phyloP scores from a whole-genome alignment of 2,329 filamentous ascomycete genomes.

The Helotiales sp. region DNA sequence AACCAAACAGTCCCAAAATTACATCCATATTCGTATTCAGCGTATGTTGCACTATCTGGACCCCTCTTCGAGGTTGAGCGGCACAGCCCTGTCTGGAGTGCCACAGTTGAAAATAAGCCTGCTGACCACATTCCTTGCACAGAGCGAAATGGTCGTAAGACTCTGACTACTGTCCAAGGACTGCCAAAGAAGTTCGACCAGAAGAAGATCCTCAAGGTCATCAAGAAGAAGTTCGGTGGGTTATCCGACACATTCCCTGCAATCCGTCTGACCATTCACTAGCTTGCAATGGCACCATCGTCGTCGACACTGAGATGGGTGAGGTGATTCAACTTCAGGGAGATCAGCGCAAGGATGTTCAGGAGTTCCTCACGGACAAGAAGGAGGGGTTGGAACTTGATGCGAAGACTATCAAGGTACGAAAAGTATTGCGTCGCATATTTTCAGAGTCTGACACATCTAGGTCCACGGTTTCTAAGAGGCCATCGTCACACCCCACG shows the following conservation, averaged over 20 bases:
- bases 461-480: slow-evolving; percentile 64
- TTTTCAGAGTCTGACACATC: background rate
- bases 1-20: slow-evolving; percentile 92
- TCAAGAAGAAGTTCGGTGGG: slow-evolving; percentile 98
- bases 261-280: slow-evolving; percentile 7
- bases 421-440: slow-evolving; percentile 3
- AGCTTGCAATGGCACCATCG: slow-evolving; percentile 99
- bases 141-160: slow-evolving; percentile 99
- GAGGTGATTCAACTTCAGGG: slow-evolving; percentile 99
- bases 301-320: slow-evolving; percentile 93
- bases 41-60: slow-evolving; percentile 61
- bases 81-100: slow-evolving; percentile 16
- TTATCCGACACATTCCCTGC: slow-evolving; percentile 8
- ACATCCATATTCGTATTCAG: slow-evolving; percentile 99
- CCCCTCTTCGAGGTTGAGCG: background rate
- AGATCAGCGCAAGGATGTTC: slow-evolving; percentile 98
- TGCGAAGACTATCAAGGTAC: slow-evolving; percentile 93
- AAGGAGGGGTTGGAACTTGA: slow-evolving; percentile 92
- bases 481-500: slow-evolving; percentile 37
- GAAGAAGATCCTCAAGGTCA: slow-evolving; percentile 99
- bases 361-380: slow-evolving; percentile 96
- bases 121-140: slow-evolving; percentile 43
- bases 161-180: slow-evolving; percentile 98
- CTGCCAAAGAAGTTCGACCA: slow-evolving; percentile 98
- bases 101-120: slow-evolving; percentile 24